Base-by-base conservation (phyloP, 441 rosid species). In the Populus hybrid region DNA sequence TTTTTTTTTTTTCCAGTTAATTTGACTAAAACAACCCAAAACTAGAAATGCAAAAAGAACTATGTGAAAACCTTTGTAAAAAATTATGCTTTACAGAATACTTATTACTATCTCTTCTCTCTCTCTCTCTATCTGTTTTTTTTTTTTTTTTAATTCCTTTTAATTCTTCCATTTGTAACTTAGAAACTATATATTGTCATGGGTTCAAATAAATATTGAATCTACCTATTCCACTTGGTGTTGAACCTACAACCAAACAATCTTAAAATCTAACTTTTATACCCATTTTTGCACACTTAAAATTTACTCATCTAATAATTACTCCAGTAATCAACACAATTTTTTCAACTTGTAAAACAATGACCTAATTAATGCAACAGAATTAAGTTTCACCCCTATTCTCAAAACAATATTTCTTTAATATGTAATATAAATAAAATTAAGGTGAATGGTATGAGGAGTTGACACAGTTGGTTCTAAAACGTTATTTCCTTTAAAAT, bases 341-440 rank as follows among this genome's bases (percentile, higher is more conserved):
- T 3, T 50, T 50, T 50, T 54, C 6, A 18, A 5, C 21, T 2
- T 54, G 6, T 6, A 16, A 1, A 54, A 54, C 6, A 54, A 54
- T 18, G 61, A 16, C 61, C 57, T 54, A 54, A 54, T 54, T 54
- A 5, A 18, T 5, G n/a, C 61, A 65, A 73, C 61, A 46, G 5
- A 42, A 38, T 57, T 38, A 18, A 14, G 21, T 6, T 63, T 59
- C 70, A 76, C 63, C 64, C 7, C 34, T 54, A 54, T 54, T 54
- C 21, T 54, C 61, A 72, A 34, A 69, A 3, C 16, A 30, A 69
- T 67, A 67, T 46, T 46, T 73, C 73, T 67, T 73, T 40, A 57
- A 26, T 11, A 54, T 74, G 20, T 73, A 77, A 16, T 67, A 16
- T 26, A 26, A 69, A 76, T 32, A 67, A 42, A 76, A 73, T 63